Conservation (phyloP, 495 filamentous ascomycete species). For the Platismatia glauca region DNA sequence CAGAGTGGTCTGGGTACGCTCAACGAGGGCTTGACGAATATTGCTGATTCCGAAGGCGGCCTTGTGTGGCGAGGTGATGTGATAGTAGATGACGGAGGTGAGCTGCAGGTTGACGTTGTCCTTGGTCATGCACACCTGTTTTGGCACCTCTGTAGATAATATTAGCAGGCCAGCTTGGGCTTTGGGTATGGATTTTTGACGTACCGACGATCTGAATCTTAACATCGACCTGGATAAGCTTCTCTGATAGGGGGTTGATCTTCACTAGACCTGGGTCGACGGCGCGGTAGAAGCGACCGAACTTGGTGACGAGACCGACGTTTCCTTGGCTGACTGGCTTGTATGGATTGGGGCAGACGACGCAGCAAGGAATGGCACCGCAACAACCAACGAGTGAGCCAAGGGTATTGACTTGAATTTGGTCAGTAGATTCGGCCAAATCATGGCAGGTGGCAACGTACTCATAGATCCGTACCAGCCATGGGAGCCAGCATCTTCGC, state of each 20-base stretch:
- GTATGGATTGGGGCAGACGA: constrained; percentile 92
- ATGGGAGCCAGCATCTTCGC: constrained; percentile 57
- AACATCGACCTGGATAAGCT: constrained; percentile 85
- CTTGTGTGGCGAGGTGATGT: constrained; percentile 91
- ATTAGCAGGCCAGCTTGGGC: not conserved
- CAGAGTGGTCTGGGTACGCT: constrained; percentile 96
- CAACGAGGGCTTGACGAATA: constrained; percentile 85
- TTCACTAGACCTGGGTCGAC: constrained; percentile 97
- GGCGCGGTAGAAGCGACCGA: constrained; percentile 90
- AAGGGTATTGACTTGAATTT: constrained; percentile 54
- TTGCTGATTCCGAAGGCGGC: constrained; percentile 95
- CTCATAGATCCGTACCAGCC: constrained; percentile 91
- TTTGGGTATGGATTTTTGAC: constrained; percentile 22
- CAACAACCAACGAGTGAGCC: constrained; percentile 69
- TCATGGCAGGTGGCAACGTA: constrained; percentile 34
- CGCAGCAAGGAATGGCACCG: constrained; percentile 87
- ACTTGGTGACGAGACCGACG: constrained; percentile 90
- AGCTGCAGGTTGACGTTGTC: constrained; percentile 93
- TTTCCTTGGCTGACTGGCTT: constrained; percentile 88
- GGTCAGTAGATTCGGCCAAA: not conserved
- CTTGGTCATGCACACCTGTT: constrained; percentile 98
- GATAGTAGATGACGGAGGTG: constrained; percentile 98
- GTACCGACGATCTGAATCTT: constrained; percentile 93
- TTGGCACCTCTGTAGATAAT: constrained; percentile 62
- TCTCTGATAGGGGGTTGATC: constrained; percentile 93